Base-by-base conservation (phyloP, 306 rosid genomes). In the Fagus sylvatica region DNA sequence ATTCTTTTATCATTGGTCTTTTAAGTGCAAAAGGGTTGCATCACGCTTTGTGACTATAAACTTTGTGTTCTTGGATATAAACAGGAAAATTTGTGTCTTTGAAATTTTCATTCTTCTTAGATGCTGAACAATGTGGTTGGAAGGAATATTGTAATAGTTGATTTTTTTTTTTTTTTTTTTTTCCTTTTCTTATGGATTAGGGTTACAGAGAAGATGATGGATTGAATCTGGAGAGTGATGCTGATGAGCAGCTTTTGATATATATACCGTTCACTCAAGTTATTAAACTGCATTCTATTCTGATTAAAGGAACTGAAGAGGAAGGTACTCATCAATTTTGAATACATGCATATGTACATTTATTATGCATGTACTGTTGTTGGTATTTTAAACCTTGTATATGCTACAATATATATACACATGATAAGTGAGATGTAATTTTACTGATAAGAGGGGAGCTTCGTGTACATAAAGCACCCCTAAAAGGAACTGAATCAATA, bases 131-230 rank as follows among this genome's bases (percentile, higher is more conserved):
- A 4, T 17, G 53, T 46, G 46, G 32, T 53, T 36, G 22, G 57
- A 49, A 43, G 62, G 49, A 33, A 43, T 13, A 71, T 3, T 7
- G 56, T 30, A 76, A 22, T 37, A 40, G 11, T 81, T 71, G 48
- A 40, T 75, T 74, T 76, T 28, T 78, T 77, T 74, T 15, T 57
- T 74, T 15, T 57, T 22, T 22, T 22, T 22, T 22, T 22, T 22
- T 22, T 22, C 28, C 28, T 22, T 22, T 22, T 22, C 28, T 22
- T 22, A 9, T 30, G 48, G 71, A 83, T 46, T 74, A 93, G 99
- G 96, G 96, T 76, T 95, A 93, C 64, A 89, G 99, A 88, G 97
- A 95, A 67, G 93, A 95, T 77, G 99, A 95, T 46, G 91, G 91
- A 73, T 90, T 95, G 90, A 87, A 83, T 88, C 83, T 95, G 79